Conservation (phyloP, 2,329 filamentous ascomycete genomes). For the Penicillium sp. region DNA sequence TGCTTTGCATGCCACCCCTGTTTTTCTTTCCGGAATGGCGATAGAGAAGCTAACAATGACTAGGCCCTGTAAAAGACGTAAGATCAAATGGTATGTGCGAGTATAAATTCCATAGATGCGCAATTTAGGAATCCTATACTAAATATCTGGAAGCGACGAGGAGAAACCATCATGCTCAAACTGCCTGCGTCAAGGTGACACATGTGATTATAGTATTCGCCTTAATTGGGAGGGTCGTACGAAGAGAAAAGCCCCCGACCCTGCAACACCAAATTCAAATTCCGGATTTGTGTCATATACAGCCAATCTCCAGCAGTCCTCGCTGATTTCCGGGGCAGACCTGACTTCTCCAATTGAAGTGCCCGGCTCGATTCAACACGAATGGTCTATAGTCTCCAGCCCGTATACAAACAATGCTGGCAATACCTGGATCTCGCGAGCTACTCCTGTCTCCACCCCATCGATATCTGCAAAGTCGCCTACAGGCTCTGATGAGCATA, state of each 20-base stretch:
- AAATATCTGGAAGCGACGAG: slow-evolving; percentile 54
- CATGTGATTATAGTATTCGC: slow-evolving; percentile 76
- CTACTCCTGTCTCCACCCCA: slow-evolving; percentile 8
- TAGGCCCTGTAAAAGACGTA: slow-evolving; percentile 76
- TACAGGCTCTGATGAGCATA: neutral
- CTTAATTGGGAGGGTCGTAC: slow-evolving; percentile 75
- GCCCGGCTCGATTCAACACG: neutral
- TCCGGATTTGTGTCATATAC: slow-evolving; percentile 10
- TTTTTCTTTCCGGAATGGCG: neutral
- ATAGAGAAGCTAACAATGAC: neutral
- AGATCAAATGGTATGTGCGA: slow-evolving; percentile 65
- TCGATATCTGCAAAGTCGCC: slow-evolving; percentile 7
- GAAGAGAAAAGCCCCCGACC: slow-evolving; percentile 51
- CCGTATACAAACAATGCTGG: slow-evolving; percentile 6
- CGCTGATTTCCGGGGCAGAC: neutral
- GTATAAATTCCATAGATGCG: neutral
- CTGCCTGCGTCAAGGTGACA: slow-evolving; percentile 67
- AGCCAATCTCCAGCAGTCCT: neutral
- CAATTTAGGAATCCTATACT: neutral
- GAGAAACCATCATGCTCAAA: slow-evolving; percentile 69
- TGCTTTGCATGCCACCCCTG: neutral
- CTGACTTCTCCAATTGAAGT: neutral
- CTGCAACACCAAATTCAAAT: slow-evolving; percentile 26
- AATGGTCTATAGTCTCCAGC: slow-evolving; percentile 10
- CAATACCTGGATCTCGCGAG: neutral